Base-by-base conservation (phyloP, 805 yeast species). In the Monosporozyma siamensis region DNA sequence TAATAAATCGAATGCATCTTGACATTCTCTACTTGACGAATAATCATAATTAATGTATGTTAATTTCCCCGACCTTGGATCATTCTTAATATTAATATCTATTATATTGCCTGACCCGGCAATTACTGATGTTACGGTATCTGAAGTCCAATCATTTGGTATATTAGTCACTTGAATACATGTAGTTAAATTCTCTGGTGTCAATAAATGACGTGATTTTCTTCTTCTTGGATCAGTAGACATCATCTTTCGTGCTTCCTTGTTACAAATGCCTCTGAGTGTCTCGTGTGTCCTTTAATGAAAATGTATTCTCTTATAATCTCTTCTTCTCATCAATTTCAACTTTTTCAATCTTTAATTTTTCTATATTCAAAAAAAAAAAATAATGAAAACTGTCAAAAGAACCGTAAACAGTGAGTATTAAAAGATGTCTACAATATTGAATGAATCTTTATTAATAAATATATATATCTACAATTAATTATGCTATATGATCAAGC, bases 71-170 rank as follows among this genome's bases (percentile, higher is more conserved):
- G 56, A 56, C 20, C 61, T 42, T 4, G 63, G 59, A 39, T 59
- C 62, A 11, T 46, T 49, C 44, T 51, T 55, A 3, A 53, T 38
- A 3, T 45, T 70, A 7, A 82, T 80, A 48, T 79, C 85, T 12
- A 78, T 77, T 21, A 83, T 75, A 3, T 75, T 73, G 1, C 92
- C 92, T 8, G 83, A 70, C 1, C 89, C 89, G 42, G 83, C 78
- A 20, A 82, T 79, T 9, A 82, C 74, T 23, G 78, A 74, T 41
- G 77, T 74, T 27, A 82, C 66, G 12, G 71, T 74, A 40, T 74
- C 75, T 43, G 74, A 79, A 47, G 71, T 78, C 92, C 92, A 83
- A 47, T 78, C 80, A 49, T 72, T 72, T 1, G 92, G 92, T 22
- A 82, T 64, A 50, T 72, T 74, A 1, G 56, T 53, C 20, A 60